These are phyloP conservation scores for Buxus sempervirens DNA, from an alignment of 164 flowering plant genomes.

Conservation along the genomic window DNA sequence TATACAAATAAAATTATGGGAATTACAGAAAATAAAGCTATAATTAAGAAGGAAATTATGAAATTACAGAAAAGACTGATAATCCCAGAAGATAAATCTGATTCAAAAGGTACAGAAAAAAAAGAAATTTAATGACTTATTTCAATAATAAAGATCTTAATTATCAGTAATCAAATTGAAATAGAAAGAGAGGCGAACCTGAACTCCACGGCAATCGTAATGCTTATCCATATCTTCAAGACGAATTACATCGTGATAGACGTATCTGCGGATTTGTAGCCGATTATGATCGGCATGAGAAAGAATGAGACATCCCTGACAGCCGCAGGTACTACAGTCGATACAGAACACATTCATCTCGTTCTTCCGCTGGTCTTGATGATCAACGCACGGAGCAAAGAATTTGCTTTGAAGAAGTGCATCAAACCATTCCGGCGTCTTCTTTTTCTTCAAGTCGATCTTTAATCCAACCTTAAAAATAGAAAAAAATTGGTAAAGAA, in stretches of 20 bases:
- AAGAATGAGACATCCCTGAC: constrained; percentile 51
- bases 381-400: constrained; percentile 17
- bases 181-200: constrained; percentile 34
- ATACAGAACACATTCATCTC: constrained; percentile 67
- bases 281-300: constrained; percentile 32
- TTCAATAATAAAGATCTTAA: no score
- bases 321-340: constrained; percentile 44
- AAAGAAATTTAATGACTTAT: no score
- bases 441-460: neutral
- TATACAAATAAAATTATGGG: constrained; percentile 14
- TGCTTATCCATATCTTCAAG: constrained; percentile 55
- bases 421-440: constrained; percentile 19
- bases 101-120: no score
- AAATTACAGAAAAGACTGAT: no score
- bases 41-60: neutral
- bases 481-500: neutral
- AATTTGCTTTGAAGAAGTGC: constrained; percentile 15
- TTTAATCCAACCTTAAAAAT: constrained; percentile 13
- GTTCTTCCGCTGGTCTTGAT: constrained; percentile 32
- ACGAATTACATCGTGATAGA: constrained; percentile 69
- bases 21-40: neutral
- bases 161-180: no score
- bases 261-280: constrained; percentile 70
- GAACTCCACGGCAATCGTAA: constrained; percentile 63
- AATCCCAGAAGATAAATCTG: no score